Percentiles rank a stretch among this genome's conserved stretches.
Evolutionary conservation across 257 asterid species (phyloP).

Genomic region (Gardenia jasminoides): DNA sequence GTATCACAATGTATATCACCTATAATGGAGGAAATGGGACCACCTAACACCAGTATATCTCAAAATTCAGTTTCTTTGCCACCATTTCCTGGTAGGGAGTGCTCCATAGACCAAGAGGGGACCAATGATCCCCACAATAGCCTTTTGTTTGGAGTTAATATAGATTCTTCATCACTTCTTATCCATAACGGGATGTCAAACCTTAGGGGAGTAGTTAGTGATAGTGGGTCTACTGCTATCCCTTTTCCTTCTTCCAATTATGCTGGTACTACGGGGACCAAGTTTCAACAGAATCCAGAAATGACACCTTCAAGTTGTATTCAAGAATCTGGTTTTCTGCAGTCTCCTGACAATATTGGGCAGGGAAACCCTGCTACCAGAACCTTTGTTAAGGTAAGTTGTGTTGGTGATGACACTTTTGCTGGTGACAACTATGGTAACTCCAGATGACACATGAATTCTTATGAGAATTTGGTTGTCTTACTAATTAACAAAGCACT

Average conservation of each 20-base stretch:
- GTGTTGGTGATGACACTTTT: slow-evolving; percentile 20
- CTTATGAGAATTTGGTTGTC: neutral
- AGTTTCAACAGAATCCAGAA: slow-evolving; percentile 63
- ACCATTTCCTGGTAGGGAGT: slow-evolving; percentile 68
- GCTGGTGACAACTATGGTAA: too few species aligned
- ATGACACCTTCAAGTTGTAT: slow-evolving; percentile 80
- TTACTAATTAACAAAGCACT: too few species aligned
- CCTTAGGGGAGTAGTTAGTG: slow-evolving; percentile 53
- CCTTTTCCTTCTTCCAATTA: slow-evolving; percentile 55
- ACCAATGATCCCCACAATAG: slow-evolving; percentile 58
- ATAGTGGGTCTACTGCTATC: slow-evolving; percentile 48
- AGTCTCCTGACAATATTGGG: slow-evolving; percentile 74
- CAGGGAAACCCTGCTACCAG: slow-evolving; percentile 49
- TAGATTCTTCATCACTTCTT: slow-evolving; percentile 49
- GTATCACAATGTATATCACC: slow-evolving; percentile 32
- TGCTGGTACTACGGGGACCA: slow-evolving; percentile 46
- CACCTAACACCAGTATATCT: slow-evolving; percentile 27
- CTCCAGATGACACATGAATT: too few species aligned
- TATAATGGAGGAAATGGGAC: slow-evolving; percentile 42
- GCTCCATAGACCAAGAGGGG: slow-evolving; percentile 54
- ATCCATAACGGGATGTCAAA: slow-evolving; percentile 46
- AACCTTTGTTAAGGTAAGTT: slow-evolving; percentile 86
- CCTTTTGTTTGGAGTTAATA: slow-evolving; percentile 57
- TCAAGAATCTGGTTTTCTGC: slow-evolving; percentile 85
- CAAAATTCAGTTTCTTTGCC: slow-evolving; percentile 54